Evolutionary conservation across 345 rosid genomes (phyloP).

Genomic region (Populus pruinosa): DNA sequence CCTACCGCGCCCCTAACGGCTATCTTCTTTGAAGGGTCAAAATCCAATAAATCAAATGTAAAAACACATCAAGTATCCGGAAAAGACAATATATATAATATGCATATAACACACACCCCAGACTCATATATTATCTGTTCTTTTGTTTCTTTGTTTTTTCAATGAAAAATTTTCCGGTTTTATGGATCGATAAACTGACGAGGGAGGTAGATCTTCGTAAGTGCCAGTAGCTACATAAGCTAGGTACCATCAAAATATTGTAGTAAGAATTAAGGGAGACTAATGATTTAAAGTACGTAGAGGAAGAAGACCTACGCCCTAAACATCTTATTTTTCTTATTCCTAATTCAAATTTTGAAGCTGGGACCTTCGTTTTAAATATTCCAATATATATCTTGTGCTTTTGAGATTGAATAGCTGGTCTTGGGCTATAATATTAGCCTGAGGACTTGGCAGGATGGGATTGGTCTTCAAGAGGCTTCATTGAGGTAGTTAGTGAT

Average conservation of each 20-base stretch:
- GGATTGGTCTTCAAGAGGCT: neutral
- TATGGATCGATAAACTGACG: neutral
- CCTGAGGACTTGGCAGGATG: neutral
- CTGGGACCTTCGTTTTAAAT: neutral
- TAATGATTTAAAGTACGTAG: neutral
- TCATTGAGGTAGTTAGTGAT: neutral
- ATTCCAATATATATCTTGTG: no score
- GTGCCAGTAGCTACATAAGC: neutral
- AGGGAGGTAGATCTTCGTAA: neutral
- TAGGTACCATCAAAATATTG: neutral
- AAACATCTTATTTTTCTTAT: no score
- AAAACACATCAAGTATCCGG: neutral
- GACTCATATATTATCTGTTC: neutral
- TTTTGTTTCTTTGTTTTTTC: no score
- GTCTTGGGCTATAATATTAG: neutral
- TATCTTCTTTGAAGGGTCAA: constrained; percentile 4
- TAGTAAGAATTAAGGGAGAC: neutral
- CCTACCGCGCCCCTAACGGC: constrained; percentile 17
- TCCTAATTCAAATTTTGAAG: neutral
- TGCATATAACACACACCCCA: neutral
- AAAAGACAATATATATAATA: neutral
- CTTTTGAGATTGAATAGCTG: no score
- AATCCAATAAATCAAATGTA: neutral
- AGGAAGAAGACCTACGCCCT: neutral
- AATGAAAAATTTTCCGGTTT: neutral